Conservation (phyloP, 106 monocot species). For the Allium cepa region DNA sequence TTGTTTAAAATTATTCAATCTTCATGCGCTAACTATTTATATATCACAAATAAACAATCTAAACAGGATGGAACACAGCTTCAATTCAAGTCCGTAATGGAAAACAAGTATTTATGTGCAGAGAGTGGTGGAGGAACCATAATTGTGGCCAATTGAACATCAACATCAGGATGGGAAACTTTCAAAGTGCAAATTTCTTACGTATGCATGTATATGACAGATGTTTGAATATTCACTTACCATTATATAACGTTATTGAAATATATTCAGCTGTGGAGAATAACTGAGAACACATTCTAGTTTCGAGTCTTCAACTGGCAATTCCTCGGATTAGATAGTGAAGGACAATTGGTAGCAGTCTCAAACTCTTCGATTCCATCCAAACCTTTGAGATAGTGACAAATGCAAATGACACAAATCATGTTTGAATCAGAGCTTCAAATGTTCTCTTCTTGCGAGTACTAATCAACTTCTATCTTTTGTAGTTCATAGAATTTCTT, state of each 20-base stretch:
- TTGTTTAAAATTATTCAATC: no score
- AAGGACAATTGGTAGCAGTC: conserved; percentile 19
- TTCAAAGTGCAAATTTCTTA: conserved; percentile 16
- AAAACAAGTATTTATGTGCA: conserved; percentile 25
- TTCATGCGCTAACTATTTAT: no score
- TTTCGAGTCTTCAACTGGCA: conserved; percentile 60
- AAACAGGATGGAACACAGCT: conserved; percentile 36
- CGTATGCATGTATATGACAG: no score
- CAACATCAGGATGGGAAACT: conserved; percentile 35
- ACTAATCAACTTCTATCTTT: not conserved
- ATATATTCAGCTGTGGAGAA: conserved; percentile 38
- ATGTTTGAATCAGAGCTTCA: no score
- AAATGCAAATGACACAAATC: no score
- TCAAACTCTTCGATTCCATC: conserved; percentile 20
- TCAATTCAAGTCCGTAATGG: conserved; percentile 28
- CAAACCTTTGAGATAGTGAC: no score
- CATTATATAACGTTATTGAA: no score
- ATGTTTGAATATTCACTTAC: no score
- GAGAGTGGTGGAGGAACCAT: conserved; percentile 28
- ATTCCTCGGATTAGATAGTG: conserved; percentile 46
- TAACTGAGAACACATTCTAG: conserved; percentile 52
- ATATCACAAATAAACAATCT: no score
- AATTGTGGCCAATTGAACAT: conserved; percentile 21
- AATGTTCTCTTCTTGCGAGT: no score
- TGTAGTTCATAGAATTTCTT: no score